Percentiles rank a stretch among this genome's conserved stretches.
phyloP scores from a whole-genome alignment of 2,329 filamentous ascomycete species.

The Aspergillus amoenus region DNA sequence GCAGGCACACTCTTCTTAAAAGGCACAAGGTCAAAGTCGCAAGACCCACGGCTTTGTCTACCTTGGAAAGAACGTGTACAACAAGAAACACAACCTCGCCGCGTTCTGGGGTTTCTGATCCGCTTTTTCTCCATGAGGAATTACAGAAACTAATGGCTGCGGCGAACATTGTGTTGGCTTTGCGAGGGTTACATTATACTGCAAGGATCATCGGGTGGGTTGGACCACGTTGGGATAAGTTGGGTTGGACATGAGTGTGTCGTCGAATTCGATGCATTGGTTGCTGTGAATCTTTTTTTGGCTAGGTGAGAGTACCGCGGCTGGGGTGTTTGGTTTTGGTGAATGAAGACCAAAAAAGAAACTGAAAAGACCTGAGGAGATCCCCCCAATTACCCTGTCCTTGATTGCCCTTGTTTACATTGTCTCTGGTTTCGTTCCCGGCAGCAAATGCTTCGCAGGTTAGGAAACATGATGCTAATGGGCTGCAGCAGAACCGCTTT shows the following conservation, averaged over 20 bases:
- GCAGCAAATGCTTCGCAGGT: not conserved
- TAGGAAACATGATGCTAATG: not conserved
- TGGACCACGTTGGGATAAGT: not conserved
- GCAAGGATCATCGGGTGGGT: conserved; percentile 1
- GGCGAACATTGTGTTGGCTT: conserved; percentile 31
- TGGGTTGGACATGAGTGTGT: conserved; percentile 10
- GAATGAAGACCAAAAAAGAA: conserved; percentile 42
- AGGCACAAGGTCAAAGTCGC: conserved; percentile 25
- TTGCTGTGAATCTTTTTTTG: conserved; percentile 4
- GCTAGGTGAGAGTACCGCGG: conserved; percentile 30
- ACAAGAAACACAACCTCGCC: conserved; percentile 21
- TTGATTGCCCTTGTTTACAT: not conserved
- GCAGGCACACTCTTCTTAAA: conserved; percentile 28
- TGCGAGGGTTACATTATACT: conserved; percentile 4
- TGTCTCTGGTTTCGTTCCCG: not conserved
- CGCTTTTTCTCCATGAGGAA: conserved; percentile 43
- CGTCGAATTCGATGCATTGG: conserved; percentile 17
- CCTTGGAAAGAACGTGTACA: conserved; percentile 32
- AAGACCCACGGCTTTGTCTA: conserved; percentile 23
- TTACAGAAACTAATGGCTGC: conserved; percentile 44
- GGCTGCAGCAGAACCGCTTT: not conserved
- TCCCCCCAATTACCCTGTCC: not conserved
- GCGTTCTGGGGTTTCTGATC: conserved; percentile 41
- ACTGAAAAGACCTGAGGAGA: conserved; percentile 51
- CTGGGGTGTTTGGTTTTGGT: conserved; percentile 23